These are phyloP conservation scores for Tritrichomonas foetus DNA, from an alignment of 208 protist genomes.

Conservation along the genomic window DNA sequence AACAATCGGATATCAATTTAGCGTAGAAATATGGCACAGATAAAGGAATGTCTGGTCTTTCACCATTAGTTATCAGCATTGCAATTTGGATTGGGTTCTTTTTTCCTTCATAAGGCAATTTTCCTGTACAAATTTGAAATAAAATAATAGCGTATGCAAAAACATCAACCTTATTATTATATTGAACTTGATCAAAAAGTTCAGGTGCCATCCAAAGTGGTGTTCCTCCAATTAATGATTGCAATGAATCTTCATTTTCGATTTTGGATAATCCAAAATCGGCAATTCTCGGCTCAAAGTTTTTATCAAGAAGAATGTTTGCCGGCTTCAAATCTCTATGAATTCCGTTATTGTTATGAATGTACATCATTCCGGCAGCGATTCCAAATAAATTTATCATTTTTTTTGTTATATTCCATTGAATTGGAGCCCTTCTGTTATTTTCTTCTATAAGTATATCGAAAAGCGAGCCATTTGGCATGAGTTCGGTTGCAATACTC, in stretches of 20 bases:
- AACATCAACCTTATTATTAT: constrained; percentile 19
- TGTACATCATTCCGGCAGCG: background rate
- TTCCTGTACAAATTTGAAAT: background rate
- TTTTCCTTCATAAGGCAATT: background rate
- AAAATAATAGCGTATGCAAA: background rate
- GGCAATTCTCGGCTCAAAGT: background rate
- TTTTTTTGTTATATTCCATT: background rate
- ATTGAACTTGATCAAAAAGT: background rate
- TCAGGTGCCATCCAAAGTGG: constrained; percentile 36
- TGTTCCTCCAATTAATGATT: background rate
- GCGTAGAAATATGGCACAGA: background rate
- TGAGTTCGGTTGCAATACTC: background rate
- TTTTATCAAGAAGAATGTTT: background rate
- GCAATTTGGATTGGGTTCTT: background rate
- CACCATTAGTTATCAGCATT: background rate
- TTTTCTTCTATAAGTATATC: background rate
- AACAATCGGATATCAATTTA: background rate
- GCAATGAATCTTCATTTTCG: background rate
- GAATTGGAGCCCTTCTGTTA: background rate
- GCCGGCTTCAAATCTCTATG: constrained; percentile 6
- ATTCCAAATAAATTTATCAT: background rate
- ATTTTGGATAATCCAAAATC: constrained; percentile 27
- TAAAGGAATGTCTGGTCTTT: background rate
- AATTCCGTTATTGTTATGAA: background rate
- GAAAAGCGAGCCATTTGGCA: background rate